Percentiles rank a stretch among this genome's conserved stretches.
These are phyloP conservation scores for Penium margaritaceum DNA, from an alignment of 139 green algal genomes.

Conservation along the genomic window DNA sequence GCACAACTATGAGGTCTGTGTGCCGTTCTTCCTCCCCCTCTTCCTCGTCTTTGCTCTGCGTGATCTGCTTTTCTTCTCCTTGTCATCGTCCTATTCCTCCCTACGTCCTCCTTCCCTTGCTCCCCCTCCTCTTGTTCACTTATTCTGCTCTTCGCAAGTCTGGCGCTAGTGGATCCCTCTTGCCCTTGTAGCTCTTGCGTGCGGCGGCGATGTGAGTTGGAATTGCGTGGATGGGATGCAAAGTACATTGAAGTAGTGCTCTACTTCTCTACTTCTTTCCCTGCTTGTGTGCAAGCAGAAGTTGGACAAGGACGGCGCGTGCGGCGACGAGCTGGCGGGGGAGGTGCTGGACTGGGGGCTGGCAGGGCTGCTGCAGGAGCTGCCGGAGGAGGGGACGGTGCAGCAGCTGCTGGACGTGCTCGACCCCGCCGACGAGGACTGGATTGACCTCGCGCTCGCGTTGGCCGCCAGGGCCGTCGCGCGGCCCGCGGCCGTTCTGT, in stretches of 20 bases:
- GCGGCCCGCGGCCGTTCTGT: neutral
- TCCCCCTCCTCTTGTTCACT: too few relatives aligned
- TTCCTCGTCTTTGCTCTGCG: neutral
- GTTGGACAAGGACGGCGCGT: neutral
- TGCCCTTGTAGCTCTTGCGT: too few relatives aligned
- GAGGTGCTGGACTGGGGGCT: neutral
- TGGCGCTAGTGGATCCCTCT: too few relatives aligned
- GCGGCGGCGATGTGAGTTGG: too few relatives aligned
- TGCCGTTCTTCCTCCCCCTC: neutral
- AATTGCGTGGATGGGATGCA: too few relatives aligned
- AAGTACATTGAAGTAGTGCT: too few relatives aligned
- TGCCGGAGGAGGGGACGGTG: neutral
- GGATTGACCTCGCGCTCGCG: neutral
- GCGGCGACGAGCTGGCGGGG: neutral
- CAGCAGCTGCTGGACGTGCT: slow-evolving; percentile 2
- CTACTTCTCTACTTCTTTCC: too few relatives aligned
- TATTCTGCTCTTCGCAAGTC: too few relatives aligned
- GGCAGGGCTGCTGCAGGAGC: slow-evolving; percentile 5
- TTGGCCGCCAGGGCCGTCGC: neutral
- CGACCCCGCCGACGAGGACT: neutral
- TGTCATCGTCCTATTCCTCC: neutral
- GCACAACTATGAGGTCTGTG: neutral
- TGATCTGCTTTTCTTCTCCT: neutral
- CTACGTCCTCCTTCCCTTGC: neutral
- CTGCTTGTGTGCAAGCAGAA: too few relatives aligned